Evolutionary conservation across 1,284 basidiomycete species (phyloP).

Genomic region (Xerocomus minutiporus): DNA sequence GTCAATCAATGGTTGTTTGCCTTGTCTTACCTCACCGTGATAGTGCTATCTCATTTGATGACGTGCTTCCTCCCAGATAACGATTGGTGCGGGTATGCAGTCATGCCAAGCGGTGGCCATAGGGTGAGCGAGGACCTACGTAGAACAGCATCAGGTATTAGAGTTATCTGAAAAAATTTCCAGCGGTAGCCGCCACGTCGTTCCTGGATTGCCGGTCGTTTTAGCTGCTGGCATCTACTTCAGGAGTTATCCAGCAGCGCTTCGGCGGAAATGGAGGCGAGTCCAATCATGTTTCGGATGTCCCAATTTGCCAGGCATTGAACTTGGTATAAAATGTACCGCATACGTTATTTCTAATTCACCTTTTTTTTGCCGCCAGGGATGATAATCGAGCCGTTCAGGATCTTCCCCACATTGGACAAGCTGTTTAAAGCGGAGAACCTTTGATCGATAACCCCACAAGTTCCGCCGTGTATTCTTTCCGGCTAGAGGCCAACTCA

Average conservation of each 20-base stretch:
- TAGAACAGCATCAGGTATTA: background rate
- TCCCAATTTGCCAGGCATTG: background rate
- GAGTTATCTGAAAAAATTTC: background rate
- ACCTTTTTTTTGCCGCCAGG: conserved; percentile 1
- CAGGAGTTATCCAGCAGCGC: background rate
- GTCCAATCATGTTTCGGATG: conserved; percentile 6
- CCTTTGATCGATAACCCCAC: conserved; percentile 20
- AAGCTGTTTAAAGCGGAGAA: conserved; percentile 16
- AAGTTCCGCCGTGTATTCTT: background rate
- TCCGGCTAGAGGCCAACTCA: background rate
- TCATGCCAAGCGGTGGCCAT: background rate
- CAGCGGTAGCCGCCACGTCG: background rate
- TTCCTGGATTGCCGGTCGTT: conserved; percentile 3
- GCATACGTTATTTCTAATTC: conserved; percentile 5
- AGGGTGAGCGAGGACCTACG: background rate
- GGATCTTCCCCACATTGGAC: conserved; percentile 18
- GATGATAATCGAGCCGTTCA: conserved; percentile 8
- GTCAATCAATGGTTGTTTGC: background rate
- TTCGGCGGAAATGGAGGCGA: background rate
- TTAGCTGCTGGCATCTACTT: background rate
- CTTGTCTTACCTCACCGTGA: background rate
- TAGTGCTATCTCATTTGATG: background rate
- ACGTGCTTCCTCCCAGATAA: background rate
- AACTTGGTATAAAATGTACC: background rate
- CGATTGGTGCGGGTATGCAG: background rate